Base-by-base conservation (phyloP, 1,139 yeast genomes). In the Pichia sp. region DNA sequence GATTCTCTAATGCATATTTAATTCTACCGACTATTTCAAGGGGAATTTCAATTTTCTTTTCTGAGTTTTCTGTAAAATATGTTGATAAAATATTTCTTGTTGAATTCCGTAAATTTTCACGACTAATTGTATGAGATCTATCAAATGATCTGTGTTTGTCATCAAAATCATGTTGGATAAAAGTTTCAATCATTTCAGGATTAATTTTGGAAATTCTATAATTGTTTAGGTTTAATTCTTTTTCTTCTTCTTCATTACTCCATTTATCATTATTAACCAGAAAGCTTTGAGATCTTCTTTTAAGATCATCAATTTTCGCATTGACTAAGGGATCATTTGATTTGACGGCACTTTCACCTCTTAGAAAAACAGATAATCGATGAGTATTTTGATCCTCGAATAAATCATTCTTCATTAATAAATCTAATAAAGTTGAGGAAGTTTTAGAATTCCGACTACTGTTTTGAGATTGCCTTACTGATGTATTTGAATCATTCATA, bases 51-150 rank as follows among this genome's bases (percentile, higher is more conserved):
- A 92, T 70, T 57, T 78, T 82, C 55, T 87, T 84, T 55, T 83
- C 87, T 9, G 95, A 83, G 54, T 82, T 82, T 42, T 86, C 86
- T 32, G 81, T 81, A 55, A 92, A 79, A 65, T 92, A 92, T 28
- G 87, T 84, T 46, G 78, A 74, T 46, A 90, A 69, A 35, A 92
- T 78, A 48, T 81, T 79, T 56, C 80, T 80, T 2, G 92, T 77
- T n/a, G 92, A 79, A 50, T 81, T 81, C 53, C 80, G 73, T 48
- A 86, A 67, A 50, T 82, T 78, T 40, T 76, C 71, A 54, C 95
- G 70, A 34, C 87, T 74, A 50, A 83, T 75, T 28, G 58, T 75
- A 72, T 50, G 67, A 33, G 70, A 69, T 28, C 49, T 51, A 29
- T 56, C 55, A 40, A 49, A 53, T 41, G 56, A 22, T 53, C 57